Conservation (phyloP, 2,329 filamentous ascomycete species). For the Phyllosticta citriasiana region DNA sequence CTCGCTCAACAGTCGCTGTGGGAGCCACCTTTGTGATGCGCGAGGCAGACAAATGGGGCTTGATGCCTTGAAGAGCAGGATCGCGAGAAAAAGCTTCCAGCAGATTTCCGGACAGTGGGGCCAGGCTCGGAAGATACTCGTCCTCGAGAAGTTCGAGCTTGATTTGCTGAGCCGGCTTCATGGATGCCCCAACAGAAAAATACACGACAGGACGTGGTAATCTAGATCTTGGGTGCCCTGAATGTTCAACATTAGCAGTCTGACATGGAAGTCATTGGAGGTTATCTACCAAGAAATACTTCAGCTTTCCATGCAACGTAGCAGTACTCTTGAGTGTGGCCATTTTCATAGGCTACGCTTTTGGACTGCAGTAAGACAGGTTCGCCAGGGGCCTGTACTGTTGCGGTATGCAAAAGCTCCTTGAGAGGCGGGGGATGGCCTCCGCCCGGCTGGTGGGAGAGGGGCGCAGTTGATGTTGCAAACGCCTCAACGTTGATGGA, state of each 20-base stretch:
- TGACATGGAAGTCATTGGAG: background rate
- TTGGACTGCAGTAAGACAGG: constrained; percentile 21
- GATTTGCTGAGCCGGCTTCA: constrained; percentile 43
- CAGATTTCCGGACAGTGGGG: constrained; percentile 64
- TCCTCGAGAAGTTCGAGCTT: constrained; percentile 36
- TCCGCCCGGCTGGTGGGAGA: constrained; percentile 23
- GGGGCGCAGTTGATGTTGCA: constrained; percentile 43
- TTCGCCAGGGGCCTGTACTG: constrained; percentile 23
- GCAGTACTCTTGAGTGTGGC: constrained; percentile 13
- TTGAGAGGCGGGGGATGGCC: constrained; percentile 30
- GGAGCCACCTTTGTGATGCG: constrained; percentile 67
- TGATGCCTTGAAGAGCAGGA: constrained; percentile 49
- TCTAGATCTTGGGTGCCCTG: constrained; percentile 44
- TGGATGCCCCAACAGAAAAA: constrained; percentile 46
- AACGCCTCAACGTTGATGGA: constrained; percentile 57
- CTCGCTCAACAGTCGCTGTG: constrained; percentile 48
- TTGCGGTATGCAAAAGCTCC: constrained; percentile 50
- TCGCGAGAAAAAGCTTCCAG: constrained; percentile 63
- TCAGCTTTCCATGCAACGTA: constrained; percentile 32
- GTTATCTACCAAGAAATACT: constrained; percentile 26
- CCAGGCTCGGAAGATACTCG: constrained; percentile 59
- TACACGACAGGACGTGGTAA: constrained; percentile 57
- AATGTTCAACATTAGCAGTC: background rate
- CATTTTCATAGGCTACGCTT: constrained; percentile 14
- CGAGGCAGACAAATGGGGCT: constrained; percentile 60